Conservation (phyloP, 306 rosid genomes). For the Acacia crassicarpa region DNA sequence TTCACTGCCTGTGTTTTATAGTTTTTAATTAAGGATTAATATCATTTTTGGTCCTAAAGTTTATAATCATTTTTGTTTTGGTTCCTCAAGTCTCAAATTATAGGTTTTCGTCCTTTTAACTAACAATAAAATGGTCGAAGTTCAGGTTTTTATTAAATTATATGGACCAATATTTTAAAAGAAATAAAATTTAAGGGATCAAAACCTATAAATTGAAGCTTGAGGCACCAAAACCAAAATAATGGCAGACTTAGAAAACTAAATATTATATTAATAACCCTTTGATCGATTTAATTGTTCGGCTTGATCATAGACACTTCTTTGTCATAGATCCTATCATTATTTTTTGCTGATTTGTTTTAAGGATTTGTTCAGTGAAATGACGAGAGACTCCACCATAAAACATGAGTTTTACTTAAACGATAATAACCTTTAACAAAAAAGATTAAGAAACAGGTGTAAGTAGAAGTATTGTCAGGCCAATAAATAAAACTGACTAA, state of each 20-base stretch:
- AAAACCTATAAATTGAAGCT: too few relatives aligned
- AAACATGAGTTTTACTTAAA: background rate
- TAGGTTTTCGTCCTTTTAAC: too few relatives aligned
- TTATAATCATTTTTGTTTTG: too few relatives aligned
- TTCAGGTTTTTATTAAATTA: too few relatives aligned
- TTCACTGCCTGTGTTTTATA: background rate
- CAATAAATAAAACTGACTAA: background rate
- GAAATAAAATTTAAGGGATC: too few relatives aligned
- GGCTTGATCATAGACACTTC: background rate
- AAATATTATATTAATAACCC: too few relatives aligned
- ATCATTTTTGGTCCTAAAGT: too few relatives aligned
- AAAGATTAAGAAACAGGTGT: background rate
- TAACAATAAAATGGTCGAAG: too few relatives aligned
- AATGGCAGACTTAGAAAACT: fast-evolving
- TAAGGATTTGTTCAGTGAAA: background rate
- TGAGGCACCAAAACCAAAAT: too few relatives aligned
- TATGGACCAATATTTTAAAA: too few relatives aligned
- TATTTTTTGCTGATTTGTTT: background rate
- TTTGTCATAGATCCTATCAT: background rate
- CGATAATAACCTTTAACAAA: background rate
- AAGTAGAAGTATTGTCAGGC: background rate
- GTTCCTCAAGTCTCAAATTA: too few relatives aligned
- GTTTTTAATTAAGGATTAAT: background rate
- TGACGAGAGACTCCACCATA: background rate
- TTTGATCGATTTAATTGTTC: background rate